These are phyloP conservation scores for Candida pseudoviswanathii DNA, from an alignment of 1,139 yeast genomes.

Conservation along the genomic window DNA sequence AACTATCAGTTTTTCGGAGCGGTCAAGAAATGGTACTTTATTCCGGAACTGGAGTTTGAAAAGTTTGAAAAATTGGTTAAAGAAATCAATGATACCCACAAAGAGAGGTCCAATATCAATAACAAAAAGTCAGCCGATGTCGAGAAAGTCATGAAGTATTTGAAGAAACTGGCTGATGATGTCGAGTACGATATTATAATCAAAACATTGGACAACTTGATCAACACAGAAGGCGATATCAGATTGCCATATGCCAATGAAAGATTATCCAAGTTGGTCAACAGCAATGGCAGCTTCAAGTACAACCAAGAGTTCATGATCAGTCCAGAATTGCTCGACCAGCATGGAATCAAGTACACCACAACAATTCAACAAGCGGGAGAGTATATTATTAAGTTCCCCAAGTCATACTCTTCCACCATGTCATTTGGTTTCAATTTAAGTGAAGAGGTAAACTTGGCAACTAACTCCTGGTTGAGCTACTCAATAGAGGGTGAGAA, in stretches of 20 bases:
- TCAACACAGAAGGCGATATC: slow-evolving; percentile 25
- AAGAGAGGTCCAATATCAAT: slow-evolving; percentile 26
- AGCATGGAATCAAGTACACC: slow-evolving; percentile 48
- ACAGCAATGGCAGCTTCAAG: slow-evolving; percentile 12
- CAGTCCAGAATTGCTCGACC: slow-evolving; percentile 50
- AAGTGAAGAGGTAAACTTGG: slow-evolving; percentile 58
- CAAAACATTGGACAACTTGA: slow-evolving; percentile 34
- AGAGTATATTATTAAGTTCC: slow-evolving; percentile 58
- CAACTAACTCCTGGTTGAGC: slow-evolving; percentile 59
- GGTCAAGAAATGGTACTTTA: slow-evolving; percentile 74
- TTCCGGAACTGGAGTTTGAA: slow-evolving; percentile 68
- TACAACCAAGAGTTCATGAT: slow-evolving; percentile 46
- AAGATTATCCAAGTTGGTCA: slow-evolving; percentile 28
- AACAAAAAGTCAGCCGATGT: slow-evolving; percentile 18
- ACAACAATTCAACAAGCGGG: slow-evolving; percentile 60
- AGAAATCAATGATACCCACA: slow-evolving; percentile 19
- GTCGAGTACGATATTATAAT: slow-evolving; percentile 29
- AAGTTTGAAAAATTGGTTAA: slow-evolving; percentile 55
- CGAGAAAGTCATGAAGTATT: slow-evolving; percentile 20
- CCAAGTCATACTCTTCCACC: slow-evolving; percentile 52
- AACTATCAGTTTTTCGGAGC: slow-evolving; percentile 75
- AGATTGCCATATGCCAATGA: slow-evolving; percentile 28
- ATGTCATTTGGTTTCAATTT: slow-evolving; percentile 58
- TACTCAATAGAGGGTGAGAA: slow-evolving; percentile 49
- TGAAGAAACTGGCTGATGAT: slow-evolving; percentile 18